A percentile compares a stretch with the other conserved stretches of the same genome.
phyloP scores from a whole-genome alignment of 495 filamentous ascomycete genomes.

The Annulohypoxylon maeteangense region DNA sequence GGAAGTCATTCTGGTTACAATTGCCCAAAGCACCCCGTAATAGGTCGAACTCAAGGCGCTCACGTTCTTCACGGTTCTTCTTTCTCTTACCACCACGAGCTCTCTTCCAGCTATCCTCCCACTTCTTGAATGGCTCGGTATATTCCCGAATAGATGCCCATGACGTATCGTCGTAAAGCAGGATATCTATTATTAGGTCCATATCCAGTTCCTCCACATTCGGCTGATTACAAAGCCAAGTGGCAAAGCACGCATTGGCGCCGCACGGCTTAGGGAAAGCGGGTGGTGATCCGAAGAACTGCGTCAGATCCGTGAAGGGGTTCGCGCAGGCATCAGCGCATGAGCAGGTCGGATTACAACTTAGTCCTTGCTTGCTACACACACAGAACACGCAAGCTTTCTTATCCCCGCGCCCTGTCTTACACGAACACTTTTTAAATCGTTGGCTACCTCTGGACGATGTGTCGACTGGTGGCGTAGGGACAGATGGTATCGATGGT shows the following conservation, averaged over 20 bases:
- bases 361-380: conserved; percentile 45
- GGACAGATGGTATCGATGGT: conserved; percentile 38
- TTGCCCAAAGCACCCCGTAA: conserved; percentile 45
- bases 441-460: conserved; percentile 27
- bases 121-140: conserved; percentile 43
- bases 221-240: conserved; percentile 47
- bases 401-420: conserved; percentile 47
- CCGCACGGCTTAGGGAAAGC: conserved; percentile 43
- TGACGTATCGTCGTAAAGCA: conserved; percentile 46
- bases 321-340: conserved; percentile 45
- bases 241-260: conserved; percentile 46
- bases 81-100: conserved; percentile 40
- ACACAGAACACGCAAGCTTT: conserved; percentile 44
- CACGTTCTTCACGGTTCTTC: conserved; percentile 43
- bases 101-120: conserved; percentile 47
- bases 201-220: conserved; percentile 46
- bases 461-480: conserved; percentile 43
- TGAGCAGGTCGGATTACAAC: conserved; percentile 39
- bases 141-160: conserved; percentile 44
- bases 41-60: conserved; percentile 46
- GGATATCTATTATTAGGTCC: conserved; percentile 48
- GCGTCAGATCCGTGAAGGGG: conserved; percentile 43
- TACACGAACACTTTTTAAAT: conserved; percentile 44
- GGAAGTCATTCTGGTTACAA: conserved; percentile 41
- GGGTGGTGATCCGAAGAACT: conserved; percentile 44